Conservation (phyloP, 2,329 filamentous ascomycete species). For the Stagonosporopsis rhizophila region DNA sequence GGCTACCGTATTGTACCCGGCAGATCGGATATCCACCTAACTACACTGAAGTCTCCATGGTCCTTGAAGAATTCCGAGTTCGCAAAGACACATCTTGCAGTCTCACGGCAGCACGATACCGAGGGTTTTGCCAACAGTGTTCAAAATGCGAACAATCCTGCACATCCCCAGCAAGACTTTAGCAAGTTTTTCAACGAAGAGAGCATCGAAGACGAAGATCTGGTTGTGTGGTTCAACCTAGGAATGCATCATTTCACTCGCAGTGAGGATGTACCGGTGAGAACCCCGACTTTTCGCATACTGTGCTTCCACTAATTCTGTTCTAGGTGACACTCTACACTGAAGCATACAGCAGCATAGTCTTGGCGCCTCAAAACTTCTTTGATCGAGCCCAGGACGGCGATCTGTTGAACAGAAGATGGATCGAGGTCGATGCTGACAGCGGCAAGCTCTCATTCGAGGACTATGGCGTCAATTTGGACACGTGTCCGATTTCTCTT, state of each 20-base stretch:
- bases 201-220: constrained; percentile 49
- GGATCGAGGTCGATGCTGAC: constrained; percentile 24
- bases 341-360: constrained; percentile 31
- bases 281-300: neutral
- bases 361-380: constrained; percentile 33
- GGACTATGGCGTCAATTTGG: constrained; percentile 25
- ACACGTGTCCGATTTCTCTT: constrained; percentile 19
- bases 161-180: constrained; percentile 58
- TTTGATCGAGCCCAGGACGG: constrained; percentile 32
- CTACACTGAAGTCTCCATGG: constrained; percentile 47
- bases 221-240: constrained; percentile 60
- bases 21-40: constrained; percentile 42
- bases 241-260: constrained; percentile 53
- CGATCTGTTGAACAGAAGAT: constrained; percentile 29
- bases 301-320: neutral
- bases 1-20: constrained; percentile 57
- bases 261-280: constrained; percentile 14
- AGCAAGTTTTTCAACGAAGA: constrained; percentile 59
- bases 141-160: constrained; percentile 47
- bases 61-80: constrained; percentile 45
- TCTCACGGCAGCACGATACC: constrained; percentile 54
- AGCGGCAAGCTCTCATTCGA: constrained; percentile 24
- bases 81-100: constrained; percentile 49
- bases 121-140: constrained; percentile 51
- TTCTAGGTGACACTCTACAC: constrained; percentile 25